Evolutionary conservation across 139 green algal genomes (phyloP).

Genomic region (Micractinium conductrix): DNA sequence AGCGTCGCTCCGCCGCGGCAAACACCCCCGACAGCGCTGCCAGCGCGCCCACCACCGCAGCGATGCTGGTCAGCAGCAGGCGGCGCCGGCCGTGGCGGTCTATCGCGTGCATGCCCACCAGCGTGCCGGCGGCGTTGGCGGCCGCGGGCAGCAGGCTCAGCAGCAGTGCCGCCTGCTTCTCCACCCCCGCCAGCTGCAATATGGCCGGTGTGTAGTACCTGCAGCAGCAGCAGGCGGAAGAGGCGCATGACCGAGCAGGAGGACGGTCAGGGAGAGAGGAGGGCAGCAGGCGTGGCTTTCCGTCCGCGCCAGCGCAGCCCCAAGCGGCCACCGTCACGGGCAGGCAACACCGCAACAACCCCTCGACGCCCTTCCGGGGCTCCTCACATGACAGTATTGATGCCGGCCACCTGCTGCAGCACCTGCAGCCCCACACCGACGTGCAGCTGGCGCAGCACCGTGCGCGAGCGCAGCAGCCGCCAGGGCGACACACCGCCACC

Average conservation of each 20-base stretch:
- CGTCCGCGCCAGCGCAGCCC: too few relatives aligned
- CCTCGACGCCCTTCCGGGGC: neutral
- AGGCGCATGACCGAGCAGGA: too few relatives aligned
- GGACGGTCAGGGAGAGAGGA: neutral
- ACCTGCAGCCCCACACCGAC: conserved; percentile 70
- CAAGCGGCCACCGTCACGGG: too few relatives aligned
- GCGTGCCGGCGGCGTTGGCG: conserved; percentile 70
- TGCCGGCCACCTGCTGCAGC: conserved; percentile 70
- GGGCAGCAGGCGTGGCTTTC: too few relatives aligned
- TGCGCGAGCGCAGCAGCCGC: neutral
- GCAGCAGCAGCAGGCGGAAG: neutral
- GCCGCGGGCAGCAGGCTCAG: conserved; percentile 62
- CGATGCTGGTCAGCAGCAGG: conserved; percentile 63
- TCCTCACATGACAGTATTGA: conserved; percentile 80
- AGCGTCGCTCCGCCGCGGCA: conserved; percentile 33
- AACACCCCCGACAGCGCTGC: conserved; percentile 52
- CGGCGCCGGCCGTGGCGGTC: conserved; percentile 58
- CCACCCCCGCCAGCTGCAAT: conserved; percentile 72
- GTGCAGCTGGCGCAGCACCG: conserved; percentile 33
- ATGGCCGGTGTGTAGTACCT: conserved; percentile 79
- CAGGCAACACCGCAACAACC: neutral
- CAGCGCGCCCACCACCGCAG: conserved; percentile 54
- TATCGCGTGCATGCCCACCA: conserved; percentile 57
- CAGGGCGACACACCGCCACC: neutral
- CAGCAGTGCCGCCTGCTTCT: conserved; percentile 65